Base-by-base conservation (phyloP, 2,329 filamentous ascomycete species). In the Colletotrichum sp. region DNA sequence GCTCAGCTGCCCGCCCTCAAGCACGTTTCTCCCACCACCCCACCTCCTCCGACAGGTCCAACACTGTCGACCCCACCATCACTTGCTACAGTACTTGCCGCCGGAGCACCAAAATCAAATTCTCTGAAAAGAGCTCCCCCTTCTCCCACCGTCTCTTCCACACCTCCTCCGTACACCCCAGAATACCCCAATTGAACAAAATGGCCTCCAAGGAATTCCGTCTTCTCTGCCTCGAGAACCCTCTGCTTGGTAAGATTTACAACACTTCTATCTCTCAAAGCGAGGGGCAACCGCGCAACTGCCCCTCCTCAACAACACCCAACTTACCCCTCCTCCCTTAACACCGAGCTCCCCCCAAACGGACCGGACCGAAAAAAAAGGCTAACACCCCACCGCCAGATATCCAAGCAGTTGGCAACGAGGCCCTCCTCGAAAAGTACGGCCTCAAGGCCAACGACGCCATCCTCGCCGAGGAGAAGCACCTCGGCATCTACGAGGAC, bases 191-290 rank as follows among this genome's bases (percentile, higher is more conserved):
- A 78, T 78, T 78, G 52, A 82, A 78, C 82, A 88, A 83, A 79
- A 98, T 98, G 95, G 90, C 94, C 83, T 86, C 93, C 81, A 94
- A 96, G 88, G 93, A 96, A 87, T 99, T 94, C 89, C 90, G 95
- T 86, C 94, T 99, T 82, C 91, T 99, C 83, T 97, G 94, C 87
- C 88, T 99, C 82, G 97, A 98, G 93, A 99, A 99, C 88, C 97
- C 97, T 86, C 93, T 99, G 82, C 94, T 99, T 82, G 96, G 94
- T 96, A 88, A 80, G 90, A 52, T 52, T 21, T n/a, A 52, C 10
- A 12, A 13, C 21, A 7, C n/a, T 63, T 61, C 24, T 18, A 21
- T 30, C 32, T 67, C 71, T 15, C 28, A 34, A 32, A 39, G 79
- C 48, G 36, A 55, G 67, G 30, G 26, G n/a, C 66, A 59, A 57